These are phyloP conservation scores for Hygrocybe punicea DNA, from an alignment of 768 basidiomycete species.

Conservation along the genomic window DNA sequence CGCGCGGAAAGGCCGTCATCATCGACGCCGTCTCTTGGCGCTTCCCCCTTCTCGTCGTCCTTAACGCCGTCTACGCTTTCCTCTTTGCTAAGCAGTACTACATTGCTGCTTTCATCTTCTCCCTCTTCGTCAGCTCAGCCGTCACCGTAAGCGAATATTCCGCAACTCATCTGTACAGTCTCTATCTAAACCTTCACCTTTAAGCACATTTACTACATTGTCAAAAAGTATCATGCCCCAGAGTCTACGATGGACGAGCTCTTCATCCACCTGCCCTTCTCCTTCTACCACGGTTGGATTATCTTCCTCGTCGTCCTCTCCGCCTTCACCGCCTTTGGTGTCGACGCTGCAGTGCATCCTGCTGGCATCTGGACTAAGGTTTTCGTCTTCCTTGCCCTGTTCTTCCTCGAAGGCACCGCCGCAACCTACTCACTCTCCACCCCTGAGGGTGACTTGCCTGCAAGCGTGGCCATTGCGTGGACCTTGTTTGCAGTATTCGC, in stretches of 20 bases:
- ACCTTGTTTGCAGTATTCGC: slow-evolving; percentile 91
- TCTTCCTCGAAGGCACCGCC: slow-evolving; percentile 90
- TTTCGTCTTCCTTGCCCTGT: slow-evolving; percentile 90
- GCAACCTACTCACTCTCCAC: slow-evolving; percentile 94
- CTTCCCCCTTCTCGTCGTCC: slow-evolving; percentile 80
- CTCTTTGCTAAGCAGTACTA: slow-evolving; percentile 80
- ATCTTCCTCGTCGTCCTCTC: slow-evolving; percentile 79
- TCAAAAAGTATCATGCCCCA: slow-evolving; percentile 80
- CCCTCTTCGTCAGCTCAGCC: slow-evolving; percentile 80
- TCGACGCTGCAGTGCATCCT: slow-evolving; percentile 56
- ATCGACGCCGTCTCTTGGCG: slow-evolving; percentile 90
- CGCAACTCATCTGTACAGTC: slow-evolving; percentile 25
- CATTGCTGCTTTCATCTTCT: slow-evolving; percentile 75
- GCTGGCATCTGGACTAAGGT: slow-evolving; percentile 92
- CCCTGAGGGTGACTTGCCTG: slow-evolving; percentile 87
- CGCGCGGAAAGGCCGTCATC: slow-evolving; percentile 68
- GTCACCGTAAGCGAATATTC: slow-evolving; percentile 40
- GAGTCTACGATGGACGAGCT: slow-evolving; percentile 71
- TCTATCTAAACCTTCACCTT: slow-evolving; percentile 34
- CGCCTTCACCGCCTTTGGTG: slow-evolving; percentile 87
- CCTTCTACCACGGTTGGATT: slow-evolving; percentile 91
- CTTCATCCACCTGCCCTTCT: slow-evolving; percentile 94
- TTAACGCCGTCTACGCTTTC: slow-evolving; percentile 88
- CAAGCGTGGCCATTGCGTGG: slow-evolving; percentile 87
- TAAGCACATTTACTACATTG: slow-evolving; percentile 89